Conservation (phyloP, 2,329 filamentous ascomycete species). For the Sporothrix brunneoviolacea region DNA sequence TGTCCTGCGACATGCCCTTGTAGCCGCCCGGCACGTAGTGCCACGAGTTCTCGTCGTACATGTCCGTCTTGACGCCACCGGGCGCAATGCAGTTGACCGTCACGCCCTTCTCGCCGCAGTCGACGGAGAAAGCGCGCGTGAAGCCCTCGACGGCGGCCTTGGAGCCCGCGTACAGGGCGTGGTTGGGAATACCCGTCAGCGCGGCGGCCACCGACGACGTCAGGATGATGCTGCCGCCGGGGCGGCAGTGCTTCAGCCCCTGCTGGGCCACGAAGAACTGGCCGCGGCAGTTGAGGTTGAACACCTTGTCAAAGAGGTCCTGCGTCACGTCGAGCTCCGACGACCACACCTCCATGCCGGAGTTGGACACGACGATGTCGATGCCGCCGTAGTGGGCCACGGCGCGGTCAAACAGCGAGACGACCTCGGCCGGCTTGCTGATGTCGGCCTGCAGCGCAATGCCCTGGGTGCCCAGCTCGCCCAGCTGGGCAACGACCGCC, state of each 20-base stretch:
- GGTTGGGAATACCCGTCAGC: conserved; percentile 60
- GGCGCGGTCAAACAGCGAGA: conserved; percentile 58
- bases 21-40: conserved; percentile 54
- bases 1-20: conserved; percentile 43
- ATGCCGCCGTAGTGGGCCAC: conserved; percentile 60
- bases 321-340: conserved; percentile 62
- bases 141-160: conserved; percentile 70
- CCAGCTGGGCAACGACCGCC: conserved; percentile 47
- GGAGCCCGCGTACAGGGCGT: conserved; percentile 63
- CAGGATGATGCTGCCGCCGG: conserved; percentile 64
- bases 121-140: conserved; percentile 64
- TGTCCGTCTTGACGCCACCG: conserved; percentile 68
- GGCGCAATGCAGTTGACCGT: conserved; percentile 69
- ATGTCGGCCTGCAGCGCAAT: conserved; percentile 60
- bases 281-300: conserved; percentile 63
- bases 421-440: conserved; percentile 51
- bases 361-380: conserved; percentile 68
- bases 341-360: conserved; percentile 65
- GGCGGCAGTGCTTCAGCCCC: conserved; percentile 62
- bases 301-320: conserved; percentile 66
- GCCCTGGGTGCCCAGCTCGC: conserved; percentile 49
- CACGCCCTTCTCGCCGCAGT: conserved; percentile 61
- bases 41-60: conserved; percentile 67
- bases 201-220: conserved; percentile 65
- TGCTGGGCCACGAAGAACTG: conserved; percentile 76